These are phyloP conservation scores for Floccularia luteovirens DNA, from an alignment of 768 basidiomycete species.

Conservation along the genomic window DNA sequence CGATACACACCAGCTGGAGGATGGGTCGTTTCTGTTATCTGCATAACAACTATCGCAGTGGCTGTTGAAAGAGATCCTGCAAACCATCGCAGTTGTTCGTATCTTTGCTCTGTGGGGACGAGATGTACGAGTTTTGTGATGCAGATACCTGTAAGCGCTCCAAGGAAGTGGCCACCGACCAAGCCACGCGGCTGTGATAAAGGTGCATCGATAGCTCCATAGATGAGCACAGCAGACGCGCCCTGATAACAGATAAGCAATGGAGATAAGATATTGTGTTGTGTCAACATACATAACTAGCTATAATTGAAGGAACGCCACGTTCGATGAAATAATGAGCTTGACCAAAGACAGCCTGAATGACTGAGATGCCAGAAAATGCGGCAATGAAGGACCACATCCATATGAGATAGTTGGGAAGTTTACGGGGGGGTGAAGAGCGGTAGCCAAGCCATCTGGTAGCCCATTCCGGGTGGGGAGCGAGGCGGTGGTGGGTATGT, in stretches of 20 bases:
- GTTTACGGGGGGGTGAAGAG: constrained; percentile 19
- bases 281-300: constrained; percentile 33
- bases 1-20: constrained; percentile 38
- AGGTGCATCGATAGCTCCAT: constrained; percentile 44
- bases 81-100: constrained; percentile 40
- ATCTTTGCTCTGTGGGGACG: constrained; percentile 32
- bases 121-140: constrained; percentile 44
- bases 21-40: constrained; percentile 42
- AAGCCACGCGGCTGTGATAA: constrained; percentile 46
- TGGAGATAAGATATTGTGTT: not conserved
- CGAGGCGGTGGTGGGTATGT: not conserved
- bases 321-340: constrained; percentile 37
- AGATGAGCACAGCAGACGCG: constrained; percentile 47
- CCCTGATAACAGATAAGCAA: constrained; percentile 24
- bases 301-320: constrained; percentile 37
- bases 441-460: constrained; percentile 36
- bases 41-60: constrained; percentile 37
- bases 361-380: constrained; percentile 38
- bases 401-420: constrained; percentile 29
- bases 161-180: constrained; percentile 43
- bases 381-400: constrained; percentile 48
- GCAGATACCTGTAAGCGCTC: constrained; percentile 38
- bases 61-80: constrained; percentile 38
- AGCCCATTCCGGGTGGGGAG: not conserved
- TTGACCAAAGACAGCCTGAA: constrained; percentile 43